These are phyloP conservation scores for Pseudonitzschia delicatissima DNA, from an alignment of 108 stramenopile genomes.

Conservation along the genomic window DNA sequence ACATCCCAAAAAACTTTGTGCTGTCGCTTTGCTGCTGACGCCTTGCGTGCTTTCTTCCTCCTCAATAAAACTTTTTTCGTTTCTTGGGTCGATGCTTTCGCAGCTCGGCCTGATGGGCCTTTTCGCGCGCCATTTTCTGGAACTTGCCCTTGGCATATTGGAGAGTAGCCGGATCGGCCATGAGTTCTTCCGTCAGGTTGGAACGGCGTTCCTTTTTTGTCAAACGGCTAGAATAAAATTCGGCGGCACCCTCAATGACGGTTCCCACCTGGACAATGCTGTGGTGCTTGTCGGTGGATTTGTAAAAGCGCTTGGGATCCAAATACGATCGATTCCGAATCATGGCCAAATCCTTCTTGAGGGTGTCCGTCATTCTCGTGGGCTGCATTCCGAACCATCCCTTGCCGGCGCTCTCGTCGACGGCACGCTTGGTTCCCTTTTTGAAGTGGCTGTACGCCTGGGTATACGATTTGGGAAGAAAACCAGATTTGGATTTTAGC, in stretches of 20 bases:
- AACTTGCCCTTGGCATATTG: constrained; percentile 68
- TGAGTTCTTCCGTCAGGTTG: constrained; percentile 88
- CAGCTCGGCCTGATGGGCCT: constrained; percentile 24
- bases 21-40: too few species aligned
- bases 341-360: constrained; percentile 59
- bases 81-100: constrained; percentile 25
- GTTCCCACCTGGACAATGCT: constrained; percentile 72
- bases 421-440: constrained; percentile 30
- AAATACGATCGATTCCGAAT: constrained; percentile 90
- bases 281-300: constrained; percentile 65
- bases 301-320: constrained; percentile 97
- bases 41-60: neutral
- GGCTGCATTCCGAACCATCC: constrained; percentile 81
- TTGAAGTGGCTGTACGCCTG: constrained; percentile 50
- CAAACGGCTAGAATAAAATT: constrained; percentile 82
- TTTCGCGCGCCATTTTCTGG: constrained; percentile 59
- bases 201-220: constrained; percentile 80
- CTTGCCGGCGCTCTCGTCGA: constrained; percentile 53
- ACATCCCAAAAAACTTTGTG: too few species aligned
- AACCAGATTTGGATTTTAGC: constrained; percentile 9
- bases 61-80: constrained; percentile 11
- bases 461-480: constrained; percentile 23
- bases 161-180: constrained; percentile 64
- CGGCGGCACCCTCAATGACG: constrained; percentile 84
- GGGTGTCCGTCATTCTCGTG: constrained; percentile 50